Percentiles rank a stretch among this genome's conserved stretches.
These are phyloP conservation scores for Periconia sp. DNA, from an alignment of 2,329 filamentous ascomycete genomes.

Conservation along the genomic window DNA sequence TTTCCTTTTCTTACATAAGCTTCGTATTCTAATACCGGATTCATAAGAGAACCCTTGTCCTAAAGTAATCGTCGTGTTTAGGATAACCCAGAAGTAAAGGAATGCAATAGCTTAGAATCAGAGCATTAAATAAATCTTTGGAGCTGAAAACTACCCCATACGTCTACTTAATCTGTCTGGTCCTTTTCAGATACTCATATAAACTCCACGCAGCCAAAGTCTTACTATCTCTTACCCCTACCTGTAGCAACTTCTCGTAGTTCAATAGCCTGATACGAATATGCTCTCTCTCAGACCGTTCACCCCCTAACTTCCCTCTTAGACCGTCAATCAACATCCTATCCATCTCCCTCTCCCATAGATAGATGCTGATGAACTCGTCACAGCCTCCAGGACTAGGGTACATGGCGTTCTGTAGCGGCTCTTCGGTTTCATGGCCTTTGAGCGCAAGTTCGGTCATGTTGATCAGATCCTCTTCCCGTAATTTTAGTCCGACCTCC, in stretches of 20 bases:
- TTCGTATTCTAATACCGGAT: no score
- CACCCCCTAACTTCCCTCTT: conserved; percentile 54
- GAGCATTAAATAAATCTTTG: no score
- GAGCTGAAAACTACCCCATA: no score
- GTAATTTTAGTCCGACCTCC: conserved; percentile 55
- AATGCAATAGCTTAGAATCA: no score
- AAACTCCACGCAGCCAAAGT: conserved; percentile 57
- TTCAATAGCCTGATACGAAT: conserved; percentile 54
- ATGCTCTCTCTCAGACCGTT: conserved; percentile 55
- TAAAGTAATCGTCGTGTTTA: no score
- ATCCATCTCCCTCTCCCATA: conserved; percentile 54
- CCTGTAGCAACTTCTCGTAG: conserved; percentile 54
- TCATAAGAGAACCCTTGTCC: no score
- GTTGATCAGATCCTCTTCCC: conserved; percentile 52
- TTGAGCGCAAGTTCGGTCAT: conserved; percentile 53
- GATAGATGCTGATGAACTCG: conserved; percentile 58
- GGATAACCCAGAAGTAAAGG: no score
- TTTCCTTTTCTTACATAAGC: no score
- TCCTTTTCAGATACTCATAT: conserved; percentile 58
- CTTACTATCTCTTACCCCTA: conserved; percentile 56
- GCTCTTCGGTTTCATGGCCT: conserved; percentile 3
- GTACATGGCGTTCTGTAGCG: conserved; percentile 53
- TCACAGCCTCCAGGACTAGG: conserved; percentile 57
- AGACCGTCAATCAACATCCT: conserved; percentile 50
- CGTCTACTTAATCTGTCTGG: conserved; percentile 32